Conservation (phyloP, 306 rosid species). For the Herpetospermum pedunculosum region DNA sequence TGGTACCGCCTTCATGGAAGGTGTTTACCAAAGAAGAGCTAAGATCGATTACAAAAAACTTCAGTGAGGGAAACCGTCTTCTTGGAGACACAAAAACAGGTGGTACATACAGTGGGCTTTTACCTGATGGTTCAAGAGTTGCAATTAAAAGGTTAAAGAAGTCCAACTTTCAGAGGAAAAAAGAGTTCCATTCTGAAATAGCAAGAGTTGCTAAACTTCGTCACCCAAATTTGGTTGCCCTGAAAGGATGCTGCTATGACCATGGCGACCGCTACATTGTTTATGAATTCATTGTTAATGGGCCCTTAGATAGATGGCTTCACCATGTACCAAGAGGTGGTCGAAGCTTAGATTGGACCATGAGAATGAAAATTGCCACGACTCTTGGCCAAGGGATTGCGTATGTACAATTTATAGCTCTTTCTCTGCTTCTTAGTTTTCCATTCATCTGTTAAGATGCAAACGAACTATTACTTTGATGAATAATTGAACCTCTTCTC, state of each 20-base stretch:
- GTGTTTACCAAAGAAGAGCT: constrained; percentile 86
- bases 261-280: constrained; percentile 97
- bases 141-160: constrained; percentile 91
- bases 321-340: constrained; percentile 97
- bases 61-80: constrained; percentile 95
- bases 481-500: neutral
- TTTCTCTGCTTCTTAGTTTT: neutral
- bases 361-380: constrained; percentile 87
- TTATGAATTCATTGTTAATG: constrained; percentile 80
- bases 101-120: constrained; percentile 80
- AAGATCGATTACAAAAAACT: constrained; percentile 78
- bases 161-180: constrained; percentile 85
- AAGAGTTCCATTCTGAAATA: constrained; percentile 86
- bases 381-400: constrained; percentile 99
- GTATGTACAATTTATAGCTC: constrained; percentile 33
- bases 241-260: constrained; percentile 94
- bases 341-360: constrained; percentile 86
- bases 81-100: constrained; percentile 90
- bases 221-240: constrained; percentile 85
- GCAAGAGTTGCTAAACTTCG: constrained; percentile 92
- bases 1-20: constrained; percentile 81
- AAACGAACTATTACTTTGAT: neutral
- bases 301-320: constrained; percentile 93
- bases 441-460: neutral
- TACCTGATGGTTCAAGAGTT: constrained; percentile 82